Evolutionary conservation across 768 basidiomycete species (phyloP), one percentile per base, ranked within the genome.

Genomic region (Amanita molliuscula): DNA sequence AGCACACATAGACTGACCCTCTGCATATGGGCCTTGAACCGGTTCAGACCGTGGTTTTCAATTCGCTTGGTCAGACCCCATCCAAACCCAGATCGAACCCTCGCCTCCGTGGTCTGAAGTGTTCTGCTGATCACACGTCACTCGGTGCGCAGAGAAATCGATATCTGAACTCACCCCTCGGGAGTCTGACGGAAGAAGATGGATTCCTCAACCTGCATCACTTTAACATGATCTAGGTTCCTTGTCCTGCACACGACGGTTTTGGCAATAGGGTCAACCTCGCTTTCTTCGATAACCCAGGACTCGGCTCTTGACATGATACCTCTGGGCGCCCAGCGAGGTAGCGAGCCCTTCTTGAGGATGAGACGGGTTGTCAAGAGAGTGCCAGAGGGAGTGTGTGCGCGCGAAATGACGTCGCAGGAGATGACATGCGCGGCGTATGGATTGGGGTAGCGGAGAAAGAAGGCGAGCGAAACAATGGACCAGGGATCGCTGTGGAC

Each of bases 221-320:
- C 78, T 68, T 93, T 95, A 61, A 90, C 84, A 66, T 94, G 88
- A 64, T 95, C 92, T 50, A 98, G 72, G 64, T 98, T 98, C 65
- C 79, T 83, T 15, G 94, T 95, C 53, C 74, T 72, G 58, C 88
- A 91, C 53, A 75, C 72, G 58, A 96, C 78, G 16, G 79, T 75
- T 66, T 82, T 81, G 28, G 83, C 87, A 48, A 81, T 70, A 3
- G 88, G 84, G 66, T 96, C 89, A 6, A 97, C 89, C 60, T 95
- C 88, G 57, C 86, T 95, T 71, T 94, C 88, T 65, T 98, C 94
- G 52, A 98, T 67, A 42, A 96, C 82, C 94, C 92, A 98, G 2
- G 86, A 85, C 65, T 96, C 94, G 29, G 89, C 82, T 57, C 90
- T 78, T 1, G 80, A 78, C 28, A 92, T 69, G 53, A 97, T 83